Conservation (phyloP, 2,329 filamentous ascomycete genomes). For the Calonectria montana region DNA sequence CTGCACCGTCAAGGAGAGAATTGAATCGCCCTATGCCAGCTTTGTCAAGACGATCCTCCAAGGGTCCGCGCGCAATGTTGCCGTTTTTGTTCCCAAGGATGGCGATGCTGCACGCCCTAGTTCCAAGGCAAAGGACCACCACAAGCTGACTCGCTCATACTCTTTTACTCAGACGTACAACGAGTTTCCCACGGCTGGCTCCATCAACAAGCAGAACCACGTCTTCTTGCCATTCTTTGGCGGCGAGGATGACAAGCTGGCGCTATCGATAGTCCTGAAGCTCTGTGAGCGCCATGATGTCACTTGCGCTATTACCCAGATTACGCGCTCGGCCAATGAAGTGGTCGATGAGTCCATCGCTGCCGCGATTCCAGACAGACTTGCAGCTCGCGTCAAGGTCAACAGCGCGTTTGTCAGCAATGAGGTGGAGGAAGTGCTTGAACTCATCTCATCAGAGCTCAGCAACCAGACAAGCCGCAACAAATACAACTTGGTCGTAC, state of each 20-base stretch:
- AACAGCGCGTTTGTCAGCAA: background rate
- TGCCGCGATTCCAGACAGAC: background rate
- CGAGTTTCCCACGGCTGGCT: background rate
- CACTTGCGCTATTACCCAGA: background rate
- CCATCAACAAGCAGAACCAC: slow-evolving; percentile 11
- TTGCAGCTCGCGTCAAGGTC: background rate
- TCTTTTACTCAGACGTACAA: slow-evolving; percentile 13
- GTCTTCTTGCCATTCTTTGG: slow-evolving; percentile 15
- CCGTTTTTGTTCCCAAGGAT: slow-evolving; percentile 11
- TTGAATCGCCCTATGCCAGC: slow-evolving; percentile 2
- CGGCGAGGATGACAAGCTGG: slow-evolving; percentile 1
- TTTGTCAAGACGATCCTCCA: slow-evolving; percentile 13
- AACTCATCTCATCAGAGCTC: background rate
- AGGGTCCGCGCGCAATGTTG: slow-evolving; percentile 11
- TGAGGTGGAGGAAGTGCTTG: background rate
- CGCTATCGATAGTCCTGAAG: background rate
- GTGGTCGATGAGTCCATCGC: background rate
- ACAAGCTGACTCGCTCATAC: slow-evolving; percentile 11
- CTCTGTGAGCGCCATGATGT: slow-evolving; percentile 13
- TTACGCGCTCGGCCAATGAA: background rate
- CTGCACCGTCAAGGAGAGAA: background rate
- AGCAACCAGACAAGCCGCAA: background rate
- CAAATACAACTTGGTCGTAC: slow-evolving; percentile 5
- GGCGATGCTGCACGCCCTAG: background rate
- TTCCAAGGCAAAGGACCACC: background rate